These are phyloP conservation scores for Podila minutissima DNA, from an alignment of 192 early-diverging fungal genomes.

Conservation along the genomic window DNA sequence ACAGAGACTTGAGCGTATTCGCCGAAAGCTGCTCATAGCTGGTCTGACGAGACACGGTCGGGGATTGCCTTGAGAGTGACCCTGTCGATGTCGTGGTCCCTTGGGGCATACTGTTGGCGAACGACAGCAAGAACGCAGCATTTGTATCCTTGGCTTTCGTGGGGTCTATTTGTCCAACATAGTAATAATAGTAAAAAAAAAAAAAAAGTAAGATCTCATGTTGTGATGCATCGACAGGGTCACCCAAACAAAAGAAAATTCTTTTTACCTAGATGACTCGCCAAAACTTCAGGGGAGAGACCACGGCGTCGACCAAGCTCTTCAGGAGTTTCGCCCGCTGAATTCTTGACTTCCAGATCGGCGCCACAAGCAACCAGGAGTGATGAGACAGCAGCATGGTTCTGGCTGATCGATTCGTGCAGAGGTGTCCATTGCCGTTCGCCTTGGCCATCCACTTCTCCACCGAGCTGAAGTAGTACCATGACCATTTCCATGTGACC, in stretches of 20 bases:
- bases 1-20: slow-evolving; percentile 29
- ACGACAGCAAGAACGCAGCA: slow-evolving; percentile 13
- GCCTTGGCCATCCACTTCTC: slow-evolving; percentile 67
- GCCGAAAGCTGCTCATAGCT: slow-evolving; percentile 33
- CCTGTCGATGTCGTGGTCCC: slow-evolving; percentile 11
- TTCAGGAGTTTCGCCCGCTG: slow-evolving; percentile 36
- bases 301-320: slow-evolving; percentile 35
- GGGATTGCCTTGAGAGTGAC: slow-evolving; percentile 6
- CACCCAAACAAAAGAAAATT: background rate
- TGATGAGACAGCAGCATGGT: slow-evolving; percentile 35
- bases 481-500: slow-evolving; percentile 62
- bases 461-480: slow-evolving; percentile 63
- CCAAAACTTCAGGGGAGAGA: slow-evolving; percentile 11
- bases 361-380: slow-evolving; percentile 46
- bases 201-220: background rate
- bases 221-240: background rate
- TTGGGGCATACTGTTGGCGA: slow-evolving; percentile 6
- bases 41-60: slow-evolving; percentile 17
- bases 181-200: too few species aligned
- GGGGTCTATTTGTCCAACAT: slow-evolving; percentile 1
- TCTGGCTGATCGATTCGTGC: slow-evolving; percentile 51
- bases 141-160: slow-evolving; percentile 14
- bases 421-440: slow-evolving; percentile 52
- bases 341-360: slow-evolving; percentile 17
- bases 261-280: slow-evolving; percentile 34